phyloP scores from a whole-genome alignment of 768 basidiomycete species.

The Terana coerulea region DNA sequence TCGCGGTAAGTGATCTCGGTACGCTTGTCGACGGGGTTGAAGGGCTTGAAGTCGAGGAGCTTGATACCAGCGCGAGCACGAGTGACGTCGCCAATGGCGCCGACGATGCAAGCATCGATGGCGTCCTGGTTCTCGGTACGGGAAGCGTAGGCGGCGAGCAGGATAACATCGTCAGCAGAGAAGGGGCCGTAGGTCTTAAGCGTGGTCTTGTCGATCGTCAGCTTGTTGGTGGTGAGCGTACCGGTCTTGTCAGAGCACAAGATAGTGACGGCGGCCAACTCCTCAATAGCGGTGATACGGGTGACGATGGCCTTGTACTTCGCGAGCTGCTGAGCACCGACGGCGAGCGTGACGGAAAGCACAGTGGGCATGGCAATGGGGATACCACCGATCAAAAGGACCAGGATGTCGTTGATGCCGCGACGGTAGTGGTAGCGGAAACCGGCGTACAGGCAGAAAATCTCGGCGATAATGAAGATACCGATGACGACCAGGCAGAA shows the following conservation, averaged over 20 bases:
- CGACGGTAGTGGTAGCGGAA: slow-evolving; percentile 90
- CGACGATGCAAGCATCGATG: slow-evolving; percentile 85
- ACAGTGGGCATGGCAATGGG: slow-evolving; percentile 99
- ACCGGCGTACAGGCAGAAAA: slow-evolving; percentile 88
- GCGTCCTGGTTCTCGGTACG: slow-evolving; percentile 99
- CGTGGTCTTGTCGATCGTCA: slow-evolving; percentile 92
- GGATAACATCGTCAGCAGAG: slow-evolving; percentile 86
- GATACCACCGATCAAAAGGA: slow-evolving; percentile 99
- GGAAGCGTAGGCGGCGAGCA: slow-evolving; percentile 92
- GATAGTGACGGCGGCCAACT: slow-evolving; percentile 97
- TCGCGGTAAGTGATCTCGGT: slow-evolving; percentile 98
- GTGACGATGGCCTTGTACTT: slow-evolving; percentile 99
- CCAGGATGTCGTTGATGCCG: slow-evolving; percentile 96
- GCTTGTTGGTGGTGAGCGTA: slow-evolving; percentile 98
- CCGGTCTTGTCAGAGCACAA: slow-evolving; percentile 99
- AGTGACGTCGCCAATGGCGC: slow-evolving; percentile 64
- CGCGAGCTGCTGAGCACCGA: slow-evolving; percentile 97
- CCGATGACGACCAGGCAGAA: slow-evolving; percentile 98
- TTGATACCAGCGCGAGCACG: slow-evolving; percentile 91
- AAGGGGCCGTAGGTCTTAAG: slow-evolving; percentile 89
- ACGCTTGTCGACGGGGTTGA: slow-evolving; percentile 99
- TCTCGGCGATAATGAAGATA: slow-evolving; percentile 92
- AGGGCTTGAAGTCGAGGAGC: slow-evolving; percentile 97
- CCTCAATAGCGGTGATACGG: slow-evolving; percentile 98
- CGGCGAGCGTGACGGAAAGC: slow-evolving; percentile 95